Evolutionary conservation across 1,139 yeast genomes (phyloP).

Genomic region (Candida labiduridarum): DNA sequence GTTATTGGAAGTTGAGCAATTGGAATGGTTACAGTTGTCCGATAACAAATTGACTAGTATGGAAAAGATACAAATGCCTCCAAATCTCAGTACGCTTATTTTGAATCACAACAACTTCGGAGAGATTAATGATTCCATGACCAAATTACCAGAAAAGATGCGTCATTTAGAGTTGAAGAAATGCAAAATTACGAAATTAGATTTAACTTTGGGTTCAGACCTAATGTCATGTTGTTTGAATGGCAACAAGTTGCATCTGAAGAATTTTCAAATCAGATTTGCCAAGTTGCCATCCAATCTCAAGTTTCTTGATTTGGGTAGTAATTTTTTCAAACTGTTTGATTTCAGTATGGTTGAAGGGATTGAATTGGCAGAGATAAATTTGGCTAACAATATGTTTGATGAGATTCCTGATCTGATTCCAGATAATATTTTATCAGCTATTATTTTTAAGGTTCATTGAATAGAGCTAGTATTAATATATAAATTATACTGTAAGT

Average conservation of each 20-base stretch:
- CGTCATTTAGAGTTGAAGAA: slow-evolving; percentile 15
- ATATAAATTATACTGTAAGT: background rate
- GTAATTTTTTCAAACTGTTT: slow-evolving; percentile 15
- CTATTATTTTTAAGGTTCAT: slow-evolving; percentile 12
- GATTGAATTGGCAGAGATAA: slow-evolving; percentile 14
- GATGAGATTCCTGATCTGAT: slow-evolving; percentile 18
- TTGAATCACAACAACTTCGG: slow-evolving; percentile 12
- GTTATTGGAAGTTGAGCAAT: slow-evolving; percentile 7
- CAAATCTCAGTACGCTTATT: slow-evolving; percentile 11
- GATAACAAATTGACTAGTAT: slow-evolving; percentile 12
- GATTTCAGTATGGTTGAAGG: slow-evolving; percentile 11
- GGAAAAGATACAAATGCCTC: slow-evolving; percentile 10
- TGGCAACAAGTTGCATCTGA: slow-evolving; percentile 12
- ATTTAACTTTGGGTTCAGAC: slow-evolving; percentile 4
- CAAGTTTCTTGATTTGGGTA: slow-evolving; percentile 16
- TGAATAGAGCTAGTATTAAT: background rate
- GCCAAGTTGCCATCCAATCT: slow-evolving; percentile 9
- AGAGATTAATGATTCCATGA: slow-evolving; percentile 8
- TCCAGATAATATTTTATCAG: slow-evolving; percentile 14
- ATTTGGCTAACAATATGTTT: slow-evolving; percentile 18
- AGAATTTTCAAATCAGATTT: slow-evolving; percentile 9
- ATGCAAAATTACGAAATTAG: slow-evolving; percentile 15
- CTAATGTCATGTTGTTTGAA: slow-evolving; percentile 12
- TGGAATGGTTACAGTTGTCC: slow-evolving; percentile 14
- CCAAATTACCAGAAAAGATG: slow-evolving; percentile 12